These are phyloP conservation scores for Ramularia endophylla DNA, from an alignment of 2,329 filamentous ascomycete genomes.

Conservation along the genomic window DNA sequence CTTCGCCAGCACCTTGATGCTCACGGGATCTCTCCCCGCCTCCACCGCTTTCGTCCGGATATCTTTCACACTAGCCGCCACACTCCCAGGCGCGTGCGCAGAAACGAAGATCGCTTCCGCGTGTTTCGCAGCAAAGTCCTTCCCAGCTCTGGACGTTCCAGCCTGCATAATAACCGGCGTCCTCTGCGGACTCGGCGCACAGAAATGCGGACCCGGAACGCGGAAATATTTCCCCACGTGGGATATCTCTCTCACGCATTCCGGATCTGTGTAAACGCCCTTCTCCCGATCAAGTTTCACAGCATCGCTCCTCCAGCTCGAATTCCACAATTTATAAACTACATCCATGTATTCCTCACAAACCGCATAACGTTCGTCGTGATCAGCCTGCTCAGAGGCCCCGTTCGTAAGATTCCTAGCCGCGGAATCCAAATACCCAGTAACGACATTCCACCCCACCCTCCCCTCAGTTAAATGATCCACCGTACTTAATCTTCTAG, in stretches of 20 bases:
- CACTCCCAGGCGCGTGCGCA: constrained; percentile 57
- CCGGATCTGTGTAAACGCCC: constrained; percentile 55
- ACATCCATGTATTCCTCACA: constrained; percentile 59
- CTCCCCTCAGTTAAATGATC: constrained; percentile 55
- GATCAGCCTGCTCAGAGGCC: constrained; percentile 49
- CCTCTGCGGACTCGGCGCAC: constrained; percentile 60
- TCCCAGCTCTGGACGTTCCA: constrained; percentile 60
- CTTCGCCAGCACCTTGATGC: constrained; percentile 63
- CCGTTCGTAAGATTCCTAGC: constrained; percentile 55
- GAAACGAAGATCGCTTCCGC: constrained; percentile 67
- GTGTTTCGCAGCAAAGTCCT: constrained; percentile 61
- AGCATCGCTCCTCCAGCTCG: constrained; percentile 62
- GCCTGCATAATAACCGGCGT: constrained; percentile 66
- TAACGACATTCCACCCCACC: constrained; percentile 50
- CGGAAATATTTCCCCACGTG: constrained; percentile 59
- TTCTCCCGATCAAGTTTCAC: constrained; percentile 54
- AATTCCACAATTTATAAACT: constrained; percentile 58
- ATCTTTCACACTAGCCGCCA: constrained; percentile 57
- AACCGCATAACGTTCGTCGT: constrained; percentile 60
- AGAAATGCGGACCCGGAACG: constrained; percentile 60
- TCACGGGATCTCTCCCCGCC: constrained; percentile 52
- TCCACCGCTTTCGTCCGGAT: constrained; percentile 52
- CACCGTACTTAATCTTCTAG: constrained; percentile 58
- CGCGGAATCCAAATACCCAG: constrained; percentile 61
- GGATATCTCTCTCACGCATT: constrained; percentile 58